Conservation (phyloP, 495 filamentous ascomycete genomes). For the Neurospora africana region DNA sequence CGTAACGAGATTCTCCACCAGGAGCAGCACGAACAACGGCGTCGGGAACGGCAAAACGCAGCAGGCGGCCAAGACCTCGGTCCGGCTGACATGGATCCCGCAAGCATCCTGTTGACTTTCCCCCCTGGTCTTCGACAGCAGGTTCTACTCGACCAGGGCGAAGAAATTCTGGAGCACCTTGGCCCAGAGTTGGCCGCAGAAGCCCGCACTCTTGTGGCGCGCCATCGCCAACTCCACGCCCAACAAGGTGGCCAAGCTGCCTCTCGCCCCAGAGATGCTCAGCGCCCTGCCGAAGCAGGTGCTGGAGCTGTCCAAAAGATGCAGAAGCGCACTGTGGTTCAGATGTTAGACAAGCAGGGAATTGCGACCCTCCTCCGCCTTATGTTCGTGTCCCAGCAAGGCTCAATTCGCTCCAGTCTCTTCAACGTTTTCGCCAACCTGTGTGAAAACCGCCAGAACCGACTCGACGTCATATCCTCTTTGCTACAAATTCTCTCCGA, state of each 20-base stretch:
- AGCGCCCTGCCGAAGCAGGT: slow-evolving; percentile 17
- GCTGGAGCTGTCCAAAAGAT: slow-evolving; percentile 41
- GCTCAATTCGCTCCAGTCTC: slow-evolving; percentile 62
- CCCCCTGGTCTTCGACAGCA: slow-evolving; percentile 75
- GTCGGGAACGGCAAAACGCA: slow-evolving; percentile 56
- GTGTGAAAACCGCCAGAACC: slow-evolving; percentile 88
- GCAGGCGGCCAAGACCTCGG: slow-evolving; percentile 41
- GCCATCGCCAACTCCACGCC: slow-evolving; percentile 9
- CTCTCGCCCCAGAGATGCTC: slow-evolving; percentile 17
- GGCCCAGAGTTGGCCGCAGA: slow-evolving; percentile 77
- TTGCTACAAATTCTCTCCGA: slow-evolving; percentile 94
- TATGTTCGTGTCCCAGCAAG: slow-evolving; percentile 92
- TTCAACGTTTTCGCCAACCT: slow-evolving; percentile 79
- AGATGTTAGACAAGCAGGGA: slow-evolving; percentile 94
- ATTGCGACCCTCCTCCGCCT: slow-evolving; percentile 88
- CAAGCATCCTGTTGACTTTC: slow-evolving; percentile 84
- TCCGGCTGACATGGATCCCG: slow-evolving; percentile 82
- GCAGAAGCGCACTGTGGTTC: slow-evolving; percentile 68
- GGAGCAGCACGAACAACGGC: slow-evolving; percentile 79
- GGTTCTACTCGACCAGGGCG: slow-evolving; percentile 82
- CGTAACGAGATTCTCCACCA: slow-evolving; percentile 81
- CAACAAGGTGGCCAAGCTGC: neutral
- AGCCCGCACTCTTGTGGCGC: slow-evolving; percentile 52
- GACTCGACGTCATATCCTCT: slow-evolving; percentile 87
- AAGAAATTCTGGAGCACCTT: slow-evolving; percentile 75